Conservation (phyloP, 768 basidiomycete species). For the Trichaptum fuscoviolaceum region DNA sequence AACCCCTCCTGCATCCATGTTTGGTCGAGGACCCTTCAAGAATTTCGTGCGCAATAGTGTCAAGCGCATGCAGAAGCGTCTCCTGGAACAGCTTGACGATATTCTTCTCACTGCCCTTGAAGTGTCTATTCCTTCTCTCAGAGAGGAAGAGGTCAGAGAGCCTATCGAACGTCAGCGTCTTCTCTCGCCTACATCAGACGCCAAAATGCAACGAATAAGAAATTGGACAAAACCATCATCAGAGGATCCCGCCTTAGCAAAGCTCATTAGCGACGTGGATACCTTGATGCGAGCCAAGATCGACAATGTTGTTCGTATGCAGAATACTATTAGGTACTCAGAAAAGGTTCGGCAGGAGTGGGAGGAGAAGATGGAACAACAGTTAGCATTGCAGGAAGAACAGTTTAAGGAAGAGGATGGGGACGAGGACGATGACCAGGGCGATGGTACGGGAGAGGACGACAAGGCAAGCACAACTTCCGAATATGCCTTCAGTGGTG, state of each 20-base stretch:
- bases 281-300: slow-evolving; percentile 89
- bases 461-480: slow-evolving; percentile 61
- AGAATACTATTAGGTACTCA: slow-evolving; percentile 93
- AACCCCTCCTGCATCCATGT: slow-evolving; percentile 58
- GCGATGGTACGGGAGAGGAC: slow-evolving; percentile 30
- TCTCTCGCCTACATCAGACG: slow-evolving; percentile 84
- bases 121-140: slow-evolving; percentile 80
- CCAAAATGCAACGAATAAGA: slow-evolving; percentile 76
- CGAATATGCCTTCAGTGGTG: slow-evolving; percentile 53
- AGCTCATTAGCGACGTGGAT: slow-evolving; percentile 84
- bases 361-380: slow-evolving; percentile 81
- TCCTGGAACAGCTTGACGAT: slow-evolving; percentile 85
- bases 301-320: slow-evolving; percentile 91
- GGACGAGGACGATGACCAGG: slow-evolving; percentile 32
- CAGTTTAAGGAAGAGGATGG: slow-evolving; percentile 44
- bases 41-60: slow-evolving; percentile 75
- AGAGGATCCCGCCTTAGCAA: slow-evolving; percentile 78
- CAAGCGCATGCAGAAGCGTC: slow-evolving; percentile 73
- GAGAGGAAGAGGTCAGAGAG: slow-evolving; percentile 87
- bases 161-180: slow-evolving; percentile 91
- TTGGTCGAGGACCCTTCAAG: slow-evolving; percentile 54
- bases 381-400: slow-evolving; percentile 51
- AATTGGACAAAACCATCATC: slow-evolving; percentile 84
- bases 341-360: slow-evolving; percentile 98
- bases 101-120: slow-evolving; percentile 75